Evolutionary conservation across 1,139 yeast species (phyloP), one percentile per base, ranked within the genome.

Genomic region (Geotrichum reessii): DNA sequence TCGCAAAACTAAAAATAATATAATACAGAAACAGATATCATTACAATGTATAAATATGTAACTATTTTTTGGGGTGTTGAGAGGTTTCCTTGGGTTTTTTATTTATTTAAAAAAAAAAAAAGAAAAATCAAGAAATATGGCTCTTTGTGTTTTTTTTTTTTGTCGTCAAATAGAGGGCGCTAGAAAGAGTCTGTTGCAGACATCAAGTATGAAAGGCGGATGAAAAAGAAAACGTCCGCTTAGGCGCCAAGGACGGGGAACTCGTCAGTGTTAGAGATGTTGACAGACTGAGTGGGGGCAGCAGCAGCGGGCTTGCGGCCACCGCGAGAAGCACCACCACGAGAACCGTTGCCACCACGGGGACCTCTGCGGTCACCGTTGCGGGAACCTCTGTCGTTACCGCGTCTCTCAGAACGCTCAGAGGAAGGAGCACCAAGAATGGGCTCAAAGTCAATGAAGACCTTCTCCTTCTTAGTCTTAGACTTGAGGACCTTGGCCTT

Each of bases 401-500:
- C 75, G 66, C 59, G 58, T 51, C 66, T 57, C 55, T 47, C 58
- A 27, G 58, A 58, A 37, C 59, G 58, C 57, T 56, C 61, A 37
- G 58, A 58, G 49, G 57, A 50, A 42, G 58, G 48, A 47, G 60
- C 37, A 7, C 58, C 64, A 68, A 84, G 84, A 62, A 76, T 72
- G 64, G 87, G 82, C 65, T 83, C 82, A 66, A 85, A 73, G 66
- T 85, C 89, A 69, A 86, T 76, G 68, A 79, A 76, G 69, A 78
- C 79, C 83, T 85, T 85, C 73, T 82, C 86, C 81, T 86, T 86
- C 75, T 77, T 79, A 66, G 81, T 76, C 80, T 84, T 84, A 70
- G 76, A 69, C 76, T 70, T 66, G 59, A 65, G 63, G 55, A 66
- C 60, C 71, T 73, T 73, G 71, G 75, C 64, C 77, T 82, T 82